A percentile compares a stretch with the other conserved stretches of the same genome.
Conservation (phyloP, 257 asterid species). For the Jasminum sambac region DNA sequence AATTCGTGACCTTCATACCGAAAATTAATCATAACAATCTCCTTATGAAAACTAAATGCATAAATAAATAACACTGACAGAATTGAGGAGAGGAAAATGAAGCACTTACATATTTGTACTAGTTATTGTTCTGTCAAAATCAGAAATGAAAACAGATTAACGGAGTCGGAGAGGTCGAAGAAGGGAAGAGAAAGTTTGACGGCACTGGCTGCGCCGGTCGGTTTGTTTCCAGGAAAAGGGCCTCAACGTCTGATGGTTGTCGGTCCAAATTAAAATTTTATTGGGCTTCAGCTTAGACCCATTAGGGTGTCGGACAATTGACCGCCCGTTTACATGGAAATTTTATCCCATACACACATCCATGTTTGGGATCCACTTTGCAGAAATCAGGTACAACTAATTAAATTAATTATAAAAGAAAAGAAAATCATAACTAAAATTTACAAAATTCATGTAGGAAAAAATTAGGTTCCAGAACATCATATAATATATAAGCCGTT, state of each 20-base stretch:
- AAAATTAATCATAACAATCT: neutral
- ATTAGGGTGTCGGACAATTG: too few relatives aligned
- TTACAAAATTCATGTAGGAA: too few relatives aligned
- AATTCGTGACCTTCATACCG: constrained; percentile 62
- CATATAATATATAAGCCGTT: too few relatives aligned
- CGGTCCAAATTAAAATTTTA: too few relatives aligned
- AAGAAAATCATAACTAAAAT: too few relatives aligned
- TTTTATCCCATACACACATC: too few relatives aligned
- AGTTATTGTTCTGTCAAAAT: neutral
- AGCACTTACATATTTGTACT: neutral
- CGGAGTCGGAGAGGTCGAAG: neutral
- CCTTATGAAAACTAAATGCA: constrained; percentile 5
- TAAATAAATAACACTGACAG: neutral
- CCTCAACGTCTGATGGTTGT: neutral
- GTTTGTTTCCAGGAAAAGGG: neutral
- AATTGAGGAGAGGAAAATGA: neutral
- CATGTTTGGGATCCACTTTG: too few relatives aligned
- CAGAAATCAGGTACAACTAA: too few relatives aligned
- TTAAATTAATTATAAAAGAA: too few relatives aligned
- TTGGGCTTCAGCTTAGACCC: too few relatives aligned
- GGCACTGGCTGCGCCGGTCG: neutral
- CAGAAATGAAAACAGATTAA: neutral
- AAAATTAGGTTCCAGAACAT: too few relatives aligned
- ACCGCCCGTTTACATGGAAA: too few relatives aligned
- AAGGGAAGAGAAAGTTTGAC: neutral